Conservation (phyloP, 495 filamentous ascomycete species). For the Penicillium steckii region DNA sequence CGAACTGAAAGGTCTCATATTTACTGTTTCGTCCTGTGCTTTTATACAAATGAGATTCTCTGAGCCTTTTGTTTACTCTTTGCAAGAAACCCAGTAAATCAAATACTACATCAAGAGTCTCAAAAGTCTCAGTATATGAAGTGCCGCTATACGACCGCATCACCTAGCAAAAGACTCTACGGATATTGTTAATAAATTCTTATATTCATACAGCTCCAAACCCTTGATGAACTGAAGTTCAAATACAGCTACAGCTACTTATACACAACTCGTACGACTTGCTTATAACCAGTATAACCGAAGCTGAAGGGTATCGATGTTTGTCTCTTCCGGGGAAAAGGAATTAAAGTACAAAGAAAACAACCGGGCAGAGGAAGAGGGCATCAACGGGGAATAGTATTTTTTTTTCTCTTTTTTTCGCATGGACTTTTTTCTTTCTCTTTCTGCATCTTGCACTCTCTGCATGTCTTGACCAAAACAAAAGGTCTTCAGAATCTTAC, state of each 20-base stretch:
- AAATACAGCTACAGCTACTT: not conserved
- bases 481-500: not conserved
- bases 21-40: slow-evolving; percentile 4
- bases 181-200: no score
- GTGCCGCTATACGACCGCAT: no score
- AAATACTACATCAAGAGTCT: no score
- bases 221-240: no score
- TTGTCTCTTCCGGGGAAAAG: slow-evolving; percentile 27
- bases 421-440: slow-evolving; percentile 16
- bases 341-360: slow-evolving; percentile 31
- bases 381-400: slow-evolving; percentile 7
- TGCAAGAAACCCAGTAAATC: no score
- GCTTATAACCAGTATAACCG: slow-evolving; percentile 11
- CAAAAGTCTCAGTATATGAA: no score
- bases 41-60: slow-evolving; percentile 27
- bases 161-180: no score
- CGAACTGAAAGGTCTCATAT: not conserved
- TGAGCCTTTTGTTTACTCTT: no score
- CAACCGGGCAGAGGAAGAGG: slow-evolving; percentile 13
- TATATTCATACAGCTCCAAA: no score
- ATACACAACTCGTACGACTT: no score
- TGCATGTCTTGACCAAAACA: slow-evolving; percentile 5
- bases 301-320: slow-evolving; percentile 48
- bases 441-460: slow-evolving; percentile 8
- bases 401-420: slow-evolving; percentile 18